Base-by-base conservation (phyloP, 2,329 filamentous ascomycete genomes). In the Aspergillus sclerotialis region DNA sequence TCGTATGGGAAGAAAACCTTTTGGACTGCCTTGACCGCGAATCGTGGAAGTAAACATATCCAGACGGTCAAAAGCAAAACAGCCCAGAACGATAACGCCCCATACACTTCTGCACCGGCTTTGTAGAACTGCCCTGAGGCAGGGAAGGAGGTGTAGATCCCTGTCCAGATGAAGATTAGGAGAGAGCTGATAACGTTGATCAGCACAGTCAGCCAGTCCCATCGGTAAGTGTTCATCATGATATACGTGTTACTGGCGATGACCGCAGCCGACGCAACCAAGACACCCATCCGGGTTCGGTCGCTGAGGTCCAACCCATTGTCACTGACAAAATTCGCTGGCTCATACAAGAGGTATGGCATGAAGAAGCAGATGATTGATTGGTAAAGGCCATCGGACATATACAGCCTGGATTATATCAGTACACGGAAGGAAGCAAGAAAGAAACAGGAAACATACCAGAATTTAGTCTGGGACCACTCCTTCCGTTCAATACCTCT, bases 401-500 rank as follows among this genome's bases (percentile, higher is more conserved):
- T 96, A 67, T 98, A 96, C 19, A 85, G 63, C 84, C 83, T 88
- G 44, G 26, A 17, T 29, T 43, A 15, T 28, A 38, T 58, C 62
- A 60, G 63, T 50, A 16, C 5, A 30, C n/a, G 26, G 12, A 2
- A 27, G 16, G 19, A 14, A 33, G 17, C 28, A n/a, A 10, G 30
- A 21, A 18, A 8, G 3, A 14, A 17, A n/a, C 11, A 35, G 23
- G 26, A 5, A 35, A 67, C 78, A 62, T 74, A 94, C 92, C 92
- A 98, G 60, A 98, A 98, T 65, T 98, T 98, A 33, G 68, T 69
- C 60, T 94, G 85, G 4, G 89, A 94, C 92, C 92, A 98, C 68
- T 98, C 92, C 60, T 87, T 77, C 40, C 90, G 82, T 68, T 96
- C 89, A 50, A 98, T 98, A 50, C 92, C 92, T 43, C 89, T 80